Conservation (phyloP, 176 grass and related monocot species). For the Carex scoparia region DNA sequence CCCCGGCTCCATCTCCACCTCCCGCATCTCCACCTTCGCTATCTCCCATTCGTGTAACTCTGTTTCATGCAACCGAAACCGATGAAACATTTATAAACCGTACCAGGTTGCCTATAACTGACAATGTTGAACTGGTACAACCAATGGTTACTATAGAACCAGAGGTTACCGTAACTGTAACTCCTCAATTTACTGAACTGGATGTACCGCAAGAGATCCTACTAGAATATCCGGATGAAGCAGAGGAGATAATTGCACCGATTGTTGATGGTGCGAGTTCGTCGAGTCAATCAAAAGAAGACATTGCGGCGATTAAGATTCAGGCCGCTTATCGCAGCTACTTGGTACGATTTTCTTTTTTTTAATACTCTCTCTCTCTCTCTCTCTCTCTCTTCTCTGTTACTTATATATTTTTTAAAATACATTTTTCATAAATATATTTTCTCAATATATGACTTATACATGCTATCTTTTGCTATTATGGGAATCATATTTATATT, state of each 20-base stretch:
- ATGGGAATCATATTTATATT: neutral
- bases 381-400: slow-evolving; percentile 11
- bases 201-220: slow-evolving; percentile 3
- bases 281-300: slow-evolving; percentile 32
- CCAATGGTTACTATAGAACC: neutral
- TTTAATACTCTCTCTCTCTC: neutral
- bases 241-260: neutral
- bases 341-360: slow-evolving; percentile 31
- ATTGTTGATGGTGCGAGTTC: slow-evolving; percentile 2
- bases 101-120: neutral
- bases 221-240: neutral
- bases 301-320: slow-evolving; percentile 52
- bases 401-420: neutral
- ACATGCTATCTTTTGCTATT: neutral
- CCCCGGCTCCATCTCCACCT: slow-evolving; percentile 9
- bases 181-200: slow-evolving; percentile 10
- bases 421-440: neutral
- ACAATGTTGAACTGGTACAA: slow-evolving; percentile 12
- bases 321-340: slow-evolving; percentile 49
- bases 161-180: neutral
- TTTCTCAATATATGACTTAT: neutral
- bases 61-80: neutral
- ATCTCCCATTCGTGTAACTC: slow-evolving; percentile 2
- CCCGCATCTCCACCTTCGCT: neutral
- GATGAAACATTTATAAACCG: neutral